A percentile compares a stretch with the other conserved stretches of the same genome.
These are phyloP conservation scores for Salix brachista DNA, from an alignment of 345 rosid species.

Conservation along the genomic window DNA sequence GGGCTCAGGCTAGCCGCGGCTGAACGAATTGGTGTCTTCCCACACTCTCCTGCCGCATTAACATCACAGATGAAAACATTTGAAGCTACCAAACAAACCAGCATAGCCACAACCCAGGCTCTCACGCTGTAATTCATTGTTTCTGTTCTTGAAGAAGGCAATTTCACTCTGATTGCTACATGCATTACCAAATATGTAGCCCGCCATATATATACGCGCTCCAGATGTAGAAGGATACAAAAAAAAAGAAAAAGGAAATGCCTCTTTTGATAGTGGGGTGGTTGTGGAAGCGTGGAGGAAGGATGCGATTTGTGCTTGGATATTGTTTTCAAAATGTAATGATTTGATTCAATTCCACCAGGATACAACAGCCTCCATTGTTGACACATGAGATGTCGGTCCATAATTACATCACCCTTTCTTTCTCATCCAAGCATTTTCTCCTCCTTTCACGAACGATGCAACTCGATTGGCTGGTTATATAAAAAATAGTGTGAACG, in stretches of 20 bases:
- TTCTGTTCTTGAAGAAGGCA: too few relatives aligned
- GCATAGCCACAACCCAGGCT: constrained; percentile 15
- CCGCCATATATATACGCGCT: background rate
- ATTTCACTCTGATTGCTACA: background rate
- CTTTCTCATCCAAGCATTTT: background rate
- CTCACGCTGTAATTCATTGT: constrained; percentile 26
- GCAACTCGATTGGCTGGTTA: background rate
- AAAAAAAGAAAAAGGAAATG: background rate
- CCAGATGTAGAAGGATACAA: background rate
- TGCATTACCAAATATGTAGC: background rate
- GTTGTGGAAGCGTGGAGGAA: constrained; percentile 35
- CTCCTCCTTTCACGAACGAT: background rate
- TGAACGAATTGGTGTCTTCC: constrained; percentile 55
- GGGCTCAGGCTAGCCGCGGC: constrained; percentile 76
- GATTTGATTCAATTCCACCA: constrained; percentile 8
- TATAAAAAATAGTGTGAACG: background rate
- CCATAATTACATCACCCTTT: background rate
- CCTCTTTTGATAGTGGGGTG: constrained; percentile 34
- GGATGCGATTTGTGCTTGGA: background rate
- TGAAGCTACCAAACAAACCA: constrained; percentile 31
- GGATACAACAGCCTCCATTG: background rate
- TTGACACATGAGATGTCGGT: background rate
- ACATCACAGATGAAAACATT: constrained; percentile 3
- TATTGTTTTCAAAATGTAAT: constrained; percentile 17
- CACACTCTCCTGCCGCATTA: constrained; percentile 63